Base-by-base conservation (phyloP, 306 rosid species). In the Cyamopsis tetragonoloba region DNA sequence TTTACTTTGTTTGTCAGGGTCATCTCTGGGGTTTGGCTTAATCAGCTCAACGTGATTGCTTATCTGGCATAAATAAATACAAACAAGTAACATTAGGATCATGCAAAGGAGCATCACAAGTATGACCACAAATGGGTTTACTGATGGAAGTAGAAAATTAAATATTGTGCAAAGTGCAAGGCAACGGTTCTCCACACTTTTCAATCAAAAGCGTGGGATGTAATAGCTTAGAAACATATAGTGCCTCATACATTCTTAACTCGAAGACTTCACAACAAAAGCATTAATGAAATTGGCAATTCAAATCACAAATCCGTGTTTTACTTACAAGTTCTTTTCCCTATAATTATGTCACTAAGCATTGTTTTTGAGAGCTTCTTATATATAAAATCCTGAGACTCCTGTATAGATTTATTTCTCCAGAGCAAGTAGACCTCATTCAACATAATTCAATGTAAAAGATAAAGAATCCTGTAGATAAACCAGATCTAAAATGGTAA, bases 21-120 rank as follows among this genome's bases (percentile, higher is more conserved):
- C 98, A 63, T 92, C 98, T 70, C 62, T 92, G 2, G 89, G 87
- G 75, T 86, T 92, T 54, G 98, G 92, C 83, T 92, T 89, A 58
- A 92, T 89, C 79, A 92, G 74, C 84, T 92, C 98, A 74, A 89
- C 80, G 84, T 89, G 98, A 81, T 89, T 92, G 79, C 96, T 87
- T 84, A 92, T 83, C 98, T 92, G 83, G 28, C 56, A 71, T 39
- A 73, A 64, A 53, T 34, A 74, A 31, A 60, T 56, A 46, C 22
- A 44, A 35, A 61, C 30, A 34, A 7, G n/a, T 9, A 67, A 62
- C 41, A 38, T 51, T 31, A 72, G 35, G 37, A 61, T 71, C 6
- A 66, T 59, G 20, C 23, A 12, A 67, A 39, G 49, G 19, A 34
- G 67, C 53, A 64, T 56, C 68, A 15, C 34, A 13, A 69, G 14